These are phyloP conservation scores for Apiosordaria backusii DNA, from an alignment of 495 filamentous ascomycete genomes.

Conservation along the genomic window DNA sequence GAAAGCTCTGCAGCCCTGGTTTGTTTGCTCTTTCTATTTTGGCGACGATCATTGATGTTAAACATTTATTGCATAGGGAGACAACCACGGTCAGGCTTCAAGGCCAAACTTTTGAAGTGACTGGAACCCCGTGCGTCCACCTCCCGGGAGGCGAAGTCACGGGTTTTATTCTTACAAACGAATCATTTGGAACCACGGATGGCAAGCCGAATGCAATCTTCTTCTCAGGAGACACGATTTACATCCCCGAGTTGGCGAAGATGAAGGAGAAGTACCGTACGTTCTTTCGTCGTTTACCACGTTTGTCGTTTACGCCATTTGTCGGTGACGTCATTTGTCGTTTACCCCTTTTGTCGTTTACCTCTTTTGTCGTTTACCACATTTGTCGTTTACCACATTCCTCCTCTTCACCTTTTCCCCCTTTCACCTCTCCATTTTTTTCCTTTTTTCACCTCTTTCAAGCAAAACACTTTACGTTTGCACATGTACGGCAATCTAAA, in stretches of 20 bases:
- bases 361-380: neutral
- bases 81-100: constrained; percentile 23
- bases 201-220: constrained; percentile 52
- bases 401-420: too few relatives aligned
- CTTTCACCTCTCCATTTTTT: too few relatives aligned
- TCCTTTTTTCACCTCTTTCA: too few relatives aligned
- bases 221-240: constrained; percentile 55
- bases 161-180: constrained; percentile 44
- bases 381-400: neutral
- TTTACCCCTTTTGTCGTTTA: neutral
- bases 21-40: neutral
- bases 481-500: too few relatives aligned
- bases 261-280: constrained; percentile 31
- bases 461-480: too few relatives aligned
- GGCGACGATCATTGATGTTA: neutral
- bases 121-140: constrained; percentile 46
- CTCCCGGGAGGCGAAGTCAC: constrained; percentile 47
- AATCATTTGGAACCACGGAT: constrained; percentile 39
- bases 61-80: constrained; percentile 12
- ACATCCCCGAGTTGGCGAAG: constrained; percentile 42
- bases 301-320: neutral
- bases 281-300: neutral
- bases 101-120: constrained; percentile 47
- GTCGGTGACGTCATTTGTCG: neutral
- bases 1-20: constrained; percentile 35